Evolutionary conservation across 129 eudicot species (phyloP), one percentile per base, ranked within the genome.

Genomic region (Helichrysum umbraculigerum): DNA sequence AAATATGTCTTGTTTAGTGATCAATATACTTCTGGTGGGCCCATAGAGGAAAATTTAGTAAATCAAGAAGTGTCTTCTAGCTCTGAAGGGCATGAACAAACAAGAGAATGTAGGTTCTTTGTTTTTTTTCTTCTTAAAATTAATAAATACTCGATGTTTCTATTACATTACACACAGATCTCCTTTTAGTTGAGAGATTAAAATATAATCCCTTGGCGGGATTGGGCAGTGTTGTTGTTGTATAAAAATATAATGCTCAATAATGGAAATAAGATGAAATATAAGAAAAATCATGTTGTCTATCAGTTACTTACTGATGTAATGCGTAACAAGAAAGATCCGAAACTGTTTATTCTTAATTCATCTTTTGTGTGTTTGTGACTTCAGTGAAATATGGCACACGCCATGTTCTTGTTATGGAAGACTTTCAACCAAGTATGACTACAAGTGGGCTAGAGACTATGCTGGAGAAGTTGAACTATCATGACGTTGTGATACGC

Each of bases 331-430:
- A 73, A 20, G 63, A 11, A 65, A 70, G 15, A 56, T 61, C 37
- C 69, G 70, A 81, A 14, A 51, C 33, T 8, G 29, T 76, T 15
- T 63, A 56, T 57, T 52, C 33, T 11, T 44, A 14, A n/a, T 35
- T 20, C 0, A 16, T 8, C 11, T 33, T 10, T 37, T 66, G 61
- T 33, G 20, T 28, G 22, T 57, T 8, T 29, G 37, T 79, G 7
- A 44, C 71, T 81, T 80, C 88, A 88, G 97, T 83, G 34, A 77
- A 73, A 37, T 89, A 89, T 73, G 99, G 99, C 44, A 95, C 97
- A 39, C 86, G 83, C n/a, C 99, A 91, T 83, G 96, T 81, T 73
- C 88, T 95, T 83, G 95, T 95, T 82, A 75, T 95, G 59, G 89
- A 91, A 71, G 96, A 82, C 70, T 89, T 95, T 67, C 88, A 81